These are phyloP conservation scores for Fagopyrum homotropicum DNA, from an alignment of 148 eudicot genomes.

Conservation along the genomic window DNA sequence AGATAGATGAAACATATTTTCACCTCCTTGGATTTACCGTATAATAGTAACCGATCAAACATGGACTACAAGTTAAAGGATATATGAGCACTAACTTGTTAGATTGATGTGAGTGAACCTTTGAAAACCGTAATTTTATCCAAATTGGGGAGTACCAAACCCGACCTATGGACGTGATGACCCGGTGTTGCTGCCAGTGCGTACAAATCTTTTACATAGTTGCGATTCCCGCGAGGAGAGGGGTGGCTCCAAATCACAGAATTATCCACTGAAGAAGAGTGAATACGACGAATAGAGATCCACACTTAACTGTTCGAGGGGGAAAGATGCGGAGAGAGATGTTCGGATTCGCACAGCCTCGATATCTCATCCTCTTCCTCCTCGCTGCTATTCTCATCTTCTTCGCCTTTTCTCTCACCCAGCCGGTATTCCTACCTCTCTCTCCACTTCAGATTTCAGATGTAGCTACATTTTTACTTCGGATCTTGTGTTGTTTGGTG, in stretches of 20 bases:
- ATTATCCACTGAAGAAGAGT: not conserved
- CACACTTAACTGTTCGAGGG: not conserved
- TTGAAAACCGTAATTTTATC: too few species aligned
- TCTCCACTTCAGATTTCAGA: not conserved
- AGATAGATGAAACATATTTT: too few species aligned
- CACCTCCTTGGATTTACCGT: too few species aligned
- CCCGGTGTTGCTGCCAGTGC: not conserved
- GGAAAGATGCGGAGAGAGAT: constrained; percentile 13
- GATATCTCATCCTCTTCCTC: constrained; percentile 12
- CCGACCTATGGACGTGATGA: too few species aligned
- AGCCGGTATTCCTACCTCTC: constrained; percentile 1
- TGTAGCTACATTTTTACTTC: not conserved
- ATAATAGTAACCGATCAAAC: too few species aligned
- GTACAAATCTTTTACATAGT: not conserved
- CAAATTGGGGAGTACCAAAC: too few species aligned
- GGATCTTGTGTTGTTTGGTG: not conserved
- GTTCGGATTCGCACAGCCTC: constrained; percentile 11
- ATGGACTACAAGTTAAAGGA: too few species aligned
- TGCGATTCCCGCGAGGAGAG: constrained; percentile 2
- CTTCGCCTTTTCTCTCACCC: constrained; percentile 10
- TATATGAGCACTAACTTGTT: too few species aligned
- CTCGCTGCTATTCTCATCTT: constrained; percentile 10
- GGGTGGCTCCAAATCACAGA: not conserved
- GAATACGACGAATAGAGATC: not conserved
- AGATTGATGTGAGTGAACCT: too few species aligned